Evolutionary conservation across 495 filamentous ascomycete genomes (phyloP).

Genomic region (Zalerion maritima): DNA sequence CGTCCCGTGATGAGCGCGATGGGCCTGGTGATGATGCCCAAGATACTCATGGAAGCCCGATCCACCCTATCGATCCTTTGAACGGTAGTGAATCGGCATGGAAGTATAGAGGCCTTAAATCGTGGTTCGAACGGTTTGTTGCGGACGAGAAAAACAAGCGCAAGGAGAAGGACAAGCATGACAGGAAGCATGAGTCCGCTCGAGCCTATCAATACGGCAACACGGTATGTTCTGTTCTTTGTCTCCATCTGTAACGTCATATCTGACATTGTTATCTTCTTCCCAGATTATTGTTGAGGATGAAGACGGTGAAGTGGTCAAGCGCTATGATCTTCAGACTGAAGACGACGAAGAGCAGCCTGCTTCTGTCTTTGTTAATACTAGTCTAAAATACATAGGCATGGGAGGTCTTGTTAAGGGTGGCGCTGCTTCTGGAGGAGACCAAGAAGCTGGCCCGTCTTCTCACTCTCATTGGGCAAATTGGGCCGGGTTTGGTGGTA

Average conservation of each 20-base stretch:
- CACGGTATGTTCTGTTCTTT: conserved; percentile 36
- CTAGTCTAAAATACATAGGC: conserved; percentile 31
- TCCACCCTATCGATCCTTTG: too few relatives aligned
- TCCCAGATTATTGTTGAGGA: conserved; percentile 85
- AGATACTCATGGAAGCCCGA: conserved; percentile 26
- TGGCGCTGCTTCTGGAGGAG: conserved; percentile 11
- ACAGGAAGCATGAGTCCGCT: conserved; percentile 45
- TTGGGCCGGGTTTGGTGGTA: conserved; percentile 41
- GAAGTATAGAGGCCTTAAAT: conserved; percentile 28
- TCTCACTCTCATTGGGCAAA: not conserved
- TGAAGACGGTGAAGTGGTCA: conserved; percentile 91
- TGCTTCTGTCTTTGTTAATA: conserved; percentile 24
- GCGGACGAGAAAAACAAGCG: conserved; percentile 44
- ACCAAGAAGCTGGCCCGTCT: conserved; percentile 1
- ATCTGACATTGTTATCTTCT: conserved; percentile 3
- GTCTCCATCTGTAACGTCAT: not conserved
- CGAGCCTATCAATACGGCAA: conserved; percentile 91
- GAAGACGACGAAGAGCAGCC: conserved; percentile 9
- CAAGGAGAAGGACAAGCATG: conserved; percentile 36
- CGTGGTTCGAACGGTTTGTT: conserved; percentile 37
- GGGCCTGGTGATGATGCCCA: conserved; percentile 22
- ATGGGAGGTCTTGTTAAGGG: conserved; percentile 28
- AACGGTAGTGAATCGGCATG: too few relatives aligned
- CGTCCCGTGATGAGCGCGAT: conserved; percentile 14
- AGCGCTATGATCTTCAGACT: conserved; percentile 73